Evolutionary conservation across 768 basidiomycete species (phyloP).

Genomic region (Tremella yokohamensis): DNA sequence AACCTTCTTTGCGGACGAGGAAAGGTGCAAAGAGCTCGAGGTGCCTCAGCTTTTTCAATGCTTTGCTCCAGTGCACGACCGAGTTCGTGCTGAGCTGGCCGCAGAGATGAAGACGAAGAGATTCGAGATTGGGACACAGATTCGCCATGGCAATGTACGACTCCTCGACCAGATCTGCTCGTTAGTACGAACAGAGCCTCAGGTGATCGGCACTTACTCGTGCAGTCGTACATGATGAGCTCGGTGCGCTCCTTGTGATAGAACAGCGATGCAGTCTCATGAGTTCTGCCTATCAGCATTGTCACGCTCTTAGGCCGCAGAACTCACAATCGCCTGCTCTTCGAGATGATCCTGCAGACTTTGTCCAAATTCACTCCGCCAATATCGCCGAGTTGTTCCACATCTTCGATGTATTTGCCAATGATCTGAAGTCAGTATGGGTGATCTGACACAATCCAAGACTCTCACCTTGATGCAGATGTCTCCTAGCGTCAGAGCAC

Average conservation of each 20-base stretch:
- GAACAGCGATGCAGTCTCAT: constrained; percentile 77
- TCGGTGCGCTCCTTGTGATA: constrained; percentile 67
- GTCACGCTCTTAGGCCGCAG: constrained; percentile 1
- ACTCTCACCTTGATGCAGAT: constrained; percentile 81
- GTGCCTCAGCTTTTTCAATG: constrained; percentile 64
- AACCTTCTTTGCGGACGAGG: constrained; percentile 63
- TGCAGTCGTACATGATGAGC: constrained; percentile 80
- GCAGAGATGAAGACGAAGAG: constrained; percentile 77
- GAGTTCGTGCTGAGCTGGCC: constrained; percentile 64
- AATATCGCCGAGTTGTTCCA: constrained; percentile 70
- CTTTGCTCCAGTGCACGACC: constrained; percentile 56
- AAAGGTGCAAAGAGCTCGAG: constrained; percentile 78
- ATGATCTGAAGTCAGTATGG: constrained; percentile 60
- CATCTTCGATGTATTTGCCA: constrained; percentile 78
- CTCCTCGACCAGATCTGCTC: constrained; percentile 63
- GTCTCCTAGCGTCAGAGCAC: constrained; percentile 68
- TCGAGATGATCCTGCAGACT: constrained; percentile 75
- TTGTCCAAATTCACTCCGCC: constrained; percentile 78
- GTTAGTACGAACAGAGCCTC: neutral
- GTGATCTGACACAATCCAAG: constrained; percentile 19
- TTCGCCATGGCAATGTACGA: constrained; percentile 68
- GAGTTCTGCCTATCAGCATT: constrained; percentile 57
- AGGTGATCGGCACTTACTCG: constrained; percentile 62
- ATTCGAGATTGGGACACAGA: constrained; percentile 78
- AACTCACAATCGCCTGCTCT: constrained; percentile 74